These are phyloP conservation scores for Exophiala oligosperma DNA, from an alignment of 2,329 filamentous ascomycete genomes.

Conservation along the genomic window DNA sequence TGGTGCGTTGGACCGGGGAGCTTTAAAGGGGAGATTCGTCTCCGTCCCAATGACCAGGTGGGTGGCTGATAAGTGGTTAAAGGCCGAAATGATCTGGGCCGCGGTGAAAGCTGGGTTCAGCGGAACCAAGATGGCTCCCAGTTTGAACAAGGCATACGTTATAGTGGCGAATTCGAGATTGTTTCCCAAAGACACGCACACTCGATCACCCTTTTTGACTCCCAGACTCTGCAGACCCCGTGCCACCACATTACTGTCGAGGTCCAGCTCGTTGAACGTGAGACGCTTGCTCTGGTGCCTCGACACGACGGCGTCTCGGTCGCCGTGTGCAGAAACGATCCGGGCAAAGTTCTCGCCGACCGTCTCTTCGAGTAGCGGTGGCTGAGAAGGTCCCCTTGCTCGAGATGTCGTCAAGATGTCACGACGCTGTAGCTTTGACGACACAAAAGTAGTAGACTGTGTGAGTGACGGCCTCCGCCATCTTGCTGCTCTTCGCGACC, in stretches of 20 bases:
- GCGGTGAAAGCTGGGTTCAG: constrained; percentile 88
- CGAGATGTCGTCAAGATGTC: constrained; percentile 23
- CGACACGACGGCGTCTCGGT: constrained; percentile 58
- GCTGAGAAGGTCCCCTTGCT: constrained; percentile 30
- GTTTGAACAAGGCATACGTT: constrained; percentile 82
- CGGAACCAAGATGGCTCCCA: constrained; percentile 92
- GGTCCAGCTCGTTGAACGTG: constrained; percentile 75
- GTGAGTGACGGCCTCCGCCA: background rate
- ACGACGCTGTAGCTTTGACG: no score
- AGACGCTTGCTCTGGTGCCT: constrained; percentile 63
- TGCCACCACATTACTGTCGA: constrained; percentile 33
- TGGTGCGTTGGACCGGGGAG: constrained; percentile 59
- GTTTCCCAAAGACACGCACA: constrained; percentile 86
- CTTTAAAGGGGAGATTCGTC: constrained; percentile 72
- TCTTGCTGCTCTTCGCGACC: constrained; percentile 10
- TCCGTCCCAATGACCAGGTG: constrained; percentile 84
- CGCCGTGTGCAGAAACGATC: constrained; percentile 45
- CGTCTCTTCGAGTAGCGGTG: constrained; percentile 49
- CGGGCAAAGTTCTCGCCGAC: constrained; percentile 47
- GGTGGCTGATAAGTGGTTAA: constrained; percentile 71
- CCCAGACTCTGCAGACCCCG: constrained; percentile 28
- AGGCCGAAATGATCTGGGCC: constrained; percentile 72
- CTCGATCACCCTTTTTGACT: constrained; percentile 57
- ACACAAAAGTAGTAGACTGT: no score
- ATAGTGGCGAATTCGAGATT: constrained; percentile 78